Evolutionary conservation across 441 rosid genomes (phyloP), one percentile per base, ranked within the genome.

Genomic region (Dalechampia spathulata): DNA sequence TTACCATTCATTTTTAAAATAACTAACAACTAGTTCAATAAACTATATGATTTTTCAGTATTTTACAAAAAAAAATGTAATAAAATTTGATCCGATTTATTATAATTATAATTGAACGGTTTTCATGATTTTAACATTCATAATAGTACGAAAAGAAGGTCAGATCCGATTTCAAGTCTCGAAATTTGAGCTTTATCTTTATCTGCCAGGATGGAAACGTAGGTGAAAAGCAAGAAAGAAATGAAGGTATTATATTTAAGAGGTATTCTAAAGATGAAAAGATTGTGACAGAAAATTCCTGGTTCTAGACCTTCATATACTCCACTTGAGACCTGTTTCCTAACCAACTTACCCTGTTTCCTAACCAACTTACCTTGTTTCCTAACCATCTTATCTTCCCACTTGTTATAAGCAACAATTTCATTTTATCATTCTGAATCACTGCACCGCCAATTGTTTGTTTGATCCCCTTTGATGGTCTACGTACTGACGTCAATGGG

Each of bases 261-360:
- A 42, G 14, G 27, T 0, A 38, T 34, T 43, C 15, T 23, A 32
- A 21, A 62, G 16, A 50, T 47, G 61, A 58, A 68, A 75, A 75
- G 79, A 70, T 45, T 62, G 76, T 77, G 69, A 60, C 61, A 61
- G 50, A 62, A 56, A 48, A 64, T 48, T 67, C 66, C 66, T 76
- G 52, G 49, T 60, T 25, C 37, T 39, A 14, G 37, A 3, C 46
- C 51, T 59, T 72, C 78, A 70, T 64, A 52, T 23, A 54, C 63
- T 73, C 75, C 49, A 39, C 46, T 48, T 16, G 64, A 41, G 20
- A 59, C 65, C 74, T 56, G 60, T 52, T 44, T 32, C 42, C 57
- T 41, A 60, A 72, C 74, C 27, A 30, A 67, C 61, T 7, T 60
- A 62, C 67, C 51, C 57, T 46, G 58, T 52, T 37, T 21, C 58